A percentile compares a stretch with the other conserved stretches of the same genome.
phyloP scores from a whole-genome alignment of 192 early-diverging fungal species.

The Podila minutissima region DNA sequence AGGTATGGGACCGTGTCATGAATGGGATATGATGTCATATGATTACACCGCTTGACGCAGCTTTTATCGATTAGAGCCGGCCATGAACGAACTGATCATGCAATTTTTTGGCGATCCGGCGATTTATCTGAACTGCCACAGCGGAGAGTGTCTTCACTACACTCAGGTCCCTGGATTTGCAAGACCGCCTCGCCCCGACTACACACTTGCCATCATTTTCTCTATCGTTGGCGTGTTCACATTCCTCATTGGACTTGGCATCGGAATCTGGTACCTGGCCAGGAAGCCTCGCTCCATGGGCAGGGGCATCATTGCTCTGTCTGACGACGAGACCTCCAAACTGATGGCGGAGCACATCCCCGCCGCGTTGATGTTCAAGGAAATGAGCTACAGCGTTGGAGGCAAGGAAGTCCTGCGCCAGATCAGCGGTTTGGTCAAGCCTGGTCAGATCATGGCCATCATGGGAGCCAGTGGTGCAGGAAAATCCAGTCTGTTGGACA shows the following conservation, averaged over 20 bases:
- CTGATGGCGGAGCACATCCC: slow-evolving; percentile 77
- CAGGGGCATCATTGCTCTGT: slow-evolving; percentile 50
- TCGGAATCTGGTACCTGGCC: slow-evolving; percentile 37
- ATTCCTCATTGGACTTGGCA: slow-evolving; percentile 48
- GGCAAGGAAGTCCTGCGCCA: slow-evolving; percentile 56
- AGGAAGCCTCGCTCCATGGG: slow-evolving; percentile 29
- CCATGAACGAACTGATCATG: slow-evolving; percentile 86
- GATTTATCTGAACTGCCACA: slow-evolving; percentile 80
- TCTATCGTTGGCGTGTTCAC: slow-evolving; percentile 50
- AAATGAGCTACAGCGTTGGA: slow-evolving; percentile 66
- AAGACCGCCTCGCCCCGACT: slow-evolving; percentile 52
- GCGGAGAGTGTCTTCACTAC: slow-evolving; percentile 90
- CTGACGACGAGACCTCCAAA: slow-evolving; percentile 68
- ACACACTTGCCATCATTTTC: slow-evolving; percentile 49
- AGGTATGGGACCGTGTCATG: slow-evolving; percentile 39
- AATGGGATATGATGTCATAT: background rate
- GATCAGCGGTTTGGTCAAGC: slow-evolving; percentile 78
- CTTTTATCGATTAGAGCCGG: slow-evolving; percentile 62
- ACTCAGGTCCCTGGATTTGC: slow-evolving; percentile 85
- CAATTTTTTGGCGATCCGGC: slow-evolving; percentile 84
- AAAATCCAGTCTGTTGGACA: slow-evolving; percentile 92
- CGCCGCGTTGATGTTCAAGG: slow-evolving; percentile 70
- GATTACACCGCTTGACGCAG: no score
- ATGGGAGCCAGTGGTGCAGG: slow-evolving; percentile 95
- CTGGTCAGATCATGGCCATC: slow-evolving; percentile 94